Evolutionary conservation across 768 basidiomycete genomes (phyloP), one percentile per base, ranked within the genome.

Genomic region (Clathrus columnatus): DNA sequence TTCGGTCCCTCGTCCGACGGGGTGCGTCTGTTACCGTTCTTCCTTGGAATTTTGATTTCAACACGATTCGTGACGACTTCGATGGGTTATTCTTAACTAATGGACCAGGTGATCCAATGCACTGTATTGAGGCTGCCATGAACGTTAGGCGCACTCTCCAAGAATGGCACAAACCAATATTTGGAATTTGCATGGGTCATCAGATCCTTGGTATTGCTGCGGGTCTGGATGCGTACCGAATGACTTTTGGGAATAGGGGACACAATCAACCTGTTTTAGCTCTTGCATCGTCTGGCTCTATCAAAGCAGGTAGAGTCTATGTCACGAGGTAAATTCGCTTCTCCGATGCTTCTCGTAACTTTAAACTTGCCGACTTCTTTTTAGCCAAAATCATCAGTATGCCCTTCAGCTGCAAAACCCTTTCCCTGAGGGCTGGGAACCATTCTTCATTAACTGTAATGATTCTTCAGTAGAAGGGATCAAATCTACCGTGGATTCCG

Each of bases 361-460:
- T 29, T 45, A 50, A 24, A 5, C 17, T n/a, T 6, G 20, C 18
- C 17, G 24, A 18, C 5, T 36, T 36, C 23, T 26, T 11, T 30
- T 18, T 51, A 89, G 90, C 62, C 90, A 92, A 85, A 97, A 99
- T 71, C 93, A 96, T 68, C 96, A 98, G 63, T 99, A 98, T 69
- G 96, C 96, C n/a, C 75, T 98, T 56, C 86, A 83, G 66, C 73
- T 98, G 51, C 84, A 86, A 59, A 95, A 98, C 65, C 88, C 92
- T 3, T 96, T 97, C 88, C 96, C 96, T 24, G 74, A 78, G 56
- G 96, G 93, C 17, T 99, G 92, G 93, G 92, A 95, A 62, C 95
- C 95, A 0, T 98, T 95, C 80, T 99, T 99, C 77, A 95, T 98
- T 75, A 99, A 97, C 72, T 96, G 92, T 73, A 98, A 97, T 65